Conservation (phyloP, 1,284 basidiomycete genomes). For the Cerrena zonata region DNA sequence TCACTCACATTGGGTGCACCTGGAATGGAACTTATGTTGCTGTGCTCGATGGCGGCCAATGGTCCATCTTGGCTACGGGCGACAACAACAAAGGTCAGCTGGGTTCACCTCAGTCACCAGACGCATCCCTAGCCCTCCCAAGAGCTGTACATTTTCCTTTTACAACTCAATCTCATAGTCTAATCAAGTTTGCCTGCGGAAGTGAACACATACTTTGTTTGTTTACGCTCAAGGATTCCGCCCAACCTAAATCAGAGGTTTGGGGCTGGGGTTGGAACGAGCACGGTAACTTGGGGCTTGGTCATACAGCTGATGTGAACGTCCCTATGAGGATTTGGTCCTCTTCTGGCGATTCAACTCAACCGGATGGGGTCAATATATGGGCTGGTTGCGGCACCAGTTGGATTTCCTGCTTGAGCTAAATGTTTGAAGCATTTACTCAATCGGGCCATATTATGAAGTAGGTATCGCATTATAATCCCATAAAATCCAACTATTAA, state of each 20-base stretch:
- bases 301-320: constrained; percentile 48
- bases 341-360: constrained; percentile 6
- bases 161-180: constrained; percentile 9
- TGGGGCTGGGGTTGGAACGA: constrained; percentile 95
- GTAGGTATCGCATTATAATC: background rate
- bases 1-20: constrained; percentile 52
- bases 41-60: constrained; percentile 15
- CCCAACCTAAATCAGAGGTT: constrained; percentile 39
- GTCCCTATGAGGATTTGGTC: constrained; percentile 53
- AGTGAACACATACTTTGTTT: constrained; percentile 72
- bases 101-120: constrained; percentile 32
- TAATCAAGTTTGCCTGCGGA: constrained; percentile 54
- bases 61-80: constrained; percentile 45
- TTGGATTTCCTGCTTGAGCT: constrained; percentile 43
- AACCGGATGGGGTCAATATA: constrained; percentile 24
- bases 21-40: constrained; percentile 79
- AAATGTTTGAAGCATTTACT: constrained; percentile 12
- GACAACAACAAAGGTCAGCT: constrained; percentile 70
- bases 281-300: constrained; percentile 82
- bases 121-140: constrained; percentile 6
- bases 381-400: constrained; percentile 76
- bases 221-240: constrained; percentile 8
- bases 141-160: constrained; percentile 36
- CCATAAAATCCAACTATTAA: background rate
- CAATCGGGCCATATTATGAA: constrained; percentile 2